These are phyloP conservation scores for Mycena galericulata DNA, from an alignment of 768 basidiomycete genomes.

Conservation along the genomic window DNA sequence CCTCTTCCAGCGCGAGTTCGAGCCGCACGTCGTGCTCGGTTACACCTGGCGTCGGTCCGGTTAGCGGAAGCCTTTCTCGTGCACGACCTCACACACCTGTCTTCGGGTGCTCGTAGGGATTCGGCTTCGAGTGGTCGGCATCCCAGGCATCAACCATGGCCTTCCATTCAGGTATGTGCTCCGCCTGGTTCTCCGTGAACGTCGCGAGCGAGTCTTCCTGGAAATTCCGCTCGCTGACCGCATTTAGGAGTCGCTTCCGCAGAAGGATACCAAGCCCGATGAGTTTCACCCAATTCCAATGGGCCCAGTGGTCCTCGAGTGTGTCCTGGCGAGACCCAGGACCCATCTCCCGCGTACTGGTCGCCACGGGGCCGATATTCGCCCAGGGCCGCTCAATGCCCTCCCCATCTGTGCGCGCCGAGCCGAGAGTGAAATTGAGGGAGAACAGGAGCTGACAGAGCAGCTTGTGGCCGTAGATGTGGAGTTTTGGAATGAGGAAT, in stretches of 20 bases:
- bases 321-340: slow-evolving; percentile 42
- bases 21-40: too few species aligned
- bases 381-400: too few species aligned
- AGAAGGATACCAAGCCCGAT: slow-evolving; percentile 38
- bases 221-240: background rate
- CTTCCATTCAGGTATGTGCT: background rate
- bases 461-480: slow-evolving; percentile 34
- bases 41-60: too few species aligned
- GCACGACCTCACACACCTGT: too few species aligned
- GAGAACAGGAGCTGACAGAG: slow-evolving; percentile 37
- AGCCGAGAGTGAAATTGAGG: slow-evolving; percentile 40
- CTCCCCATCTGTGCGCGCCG: too few species aligned
- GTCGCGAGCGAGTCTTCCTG: slow-evolving; percentile 6
- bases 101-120: too few species aligned
- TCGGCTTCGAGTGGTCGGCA: background rate
- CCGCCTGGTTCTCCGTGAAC: background rate
- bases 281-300: slow-evolving; percentile 52
- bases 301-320: slow-evolving; percentile 51
- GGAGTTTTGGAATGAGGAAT: slow-evolving; percentile 40
- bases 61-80: too few species aligned
- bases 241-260: background rate
- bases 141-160: slow-evolving; percentile 21
- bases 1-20: too few species aligned
- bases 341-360: slow-evolving; percentile 48
- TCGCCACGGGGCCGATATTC: too few species aligned